Base-by-base conservation (phyloP, 2,329 filamentous ascomycete species). In the Graphium sp. region DNA sequence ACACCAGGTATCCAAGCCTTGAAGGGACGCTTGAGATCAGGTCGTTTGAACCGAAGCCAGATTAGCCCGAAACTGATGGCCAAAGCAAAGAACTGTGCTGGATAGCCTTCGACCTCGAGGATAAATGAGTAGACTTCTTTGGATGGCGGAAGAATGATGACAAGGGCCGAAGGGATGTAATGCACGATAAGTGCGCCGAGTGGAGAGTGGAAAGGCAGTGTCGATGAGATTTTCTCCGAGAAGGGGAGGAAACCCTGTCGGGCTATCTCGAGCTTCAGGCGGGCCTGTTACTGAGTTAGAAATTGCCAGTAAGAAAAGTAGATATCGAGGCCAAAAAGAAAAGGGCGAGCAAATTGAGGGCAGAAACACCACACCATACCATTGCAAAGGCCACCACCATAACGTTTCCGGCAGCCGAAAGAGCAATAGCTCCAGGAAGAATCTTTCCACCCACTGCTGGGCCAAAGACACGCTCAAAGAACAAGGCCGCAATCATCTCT, bases 241-340 rank as follows among this genome's bases (percentile, higher is more conserved):
- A 63, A 79, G 0, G 77, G 76, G 0, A 83, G 55, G 32, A 82
- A 71, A 1, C 77, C 76, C 40, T 79, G 72, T 12, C 74, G 59
- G 3, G 75, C 76, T 30, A 82, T 70, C 43, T 82, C 75, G 42
- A 81, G 74, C 38, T 80, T 80, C 3, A 79, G 49, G 3, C 75
- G 66, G 5, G 74, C 66, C 70, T 77, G 33, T 12, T 1, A 17
- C 20, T 39, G 30, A 43, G 37, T 28, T 37, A 32, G 24, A 11
- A 11, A 11, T 7, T 6, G n/a, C 22, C 15, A 34, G n/a, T n/a
- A n/a, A n/a, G n/a, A n/a, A n/a, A n/a, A 17, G 37, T 22, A 13
- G 19, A 18, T 4, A 11, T 18, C n/a, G n/a, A n/a, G 8, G 5
- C n/a, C 13, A 8, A 16, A n/a, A n/a, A 17, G n/a, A n/a, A n/a